These are phyloP conservation scores for Thalia dealbata DNA, from an alignment of 176 grass and related monocot genomes.

Conservation along the genomic window DNA sequence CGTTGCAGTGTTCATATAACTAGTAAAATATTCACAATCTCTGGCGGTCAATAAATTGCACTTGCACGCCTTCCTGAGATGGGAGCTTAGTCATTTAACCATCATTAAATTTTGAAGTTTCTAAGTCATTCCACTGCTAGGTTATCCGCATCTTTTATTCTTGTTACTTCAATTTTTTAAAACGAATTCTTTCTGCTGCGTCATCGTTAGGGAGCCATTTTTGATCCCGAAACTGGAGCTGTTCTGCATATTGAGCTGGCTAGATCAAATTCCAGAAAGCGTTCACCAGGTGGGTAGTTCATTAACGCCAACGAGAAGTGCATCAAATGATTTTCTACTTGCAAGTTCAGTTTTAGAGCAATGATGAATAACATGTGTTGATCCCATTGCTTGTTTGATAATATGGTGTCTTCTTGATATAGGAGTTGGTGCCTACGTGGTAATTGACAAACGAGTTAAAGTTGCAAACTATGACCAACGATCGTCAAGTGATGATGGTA, in stretches of 20 bases:
- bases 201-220: constrained; percentile 54
- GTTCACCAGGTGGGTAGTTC: constrained; percentile 38
- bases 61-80: neutral
- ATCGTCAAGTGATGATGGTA: constrained; percentile 29
- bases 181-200: neutral
- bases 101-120: neutral
- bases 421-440: constrained; percentile 54
- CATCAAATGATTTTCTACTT: neutral
- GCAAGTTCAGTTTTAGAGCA: neutral
- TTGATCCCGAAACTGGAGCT: constrained; percentile 68
- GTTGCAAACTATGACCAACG: constrained; percentile 42
- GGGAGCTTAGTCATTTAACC: neutral
- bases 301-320: neutral
- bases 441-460: constrained; percentile 72
- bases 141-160: neutral
- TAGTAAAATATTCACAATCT: neutral
- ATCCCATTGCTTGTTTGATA: neutral
- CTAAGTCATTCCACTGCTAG: neutral
- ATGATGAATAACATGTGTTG: neutral
- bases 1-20: neutral
- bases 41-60: neutral
- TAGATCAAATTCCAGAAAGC: constrained; percentile 86
- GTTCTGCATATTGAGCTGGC: constrained; percentile 86
- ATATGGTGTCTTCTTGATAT: constrained; percentile 21
- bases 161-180: neutral